Evolutionary conservation across 768 basidiomycete genomes (phyloP).

Genomic region (Agaricus sinodeliciosus): DNA sequence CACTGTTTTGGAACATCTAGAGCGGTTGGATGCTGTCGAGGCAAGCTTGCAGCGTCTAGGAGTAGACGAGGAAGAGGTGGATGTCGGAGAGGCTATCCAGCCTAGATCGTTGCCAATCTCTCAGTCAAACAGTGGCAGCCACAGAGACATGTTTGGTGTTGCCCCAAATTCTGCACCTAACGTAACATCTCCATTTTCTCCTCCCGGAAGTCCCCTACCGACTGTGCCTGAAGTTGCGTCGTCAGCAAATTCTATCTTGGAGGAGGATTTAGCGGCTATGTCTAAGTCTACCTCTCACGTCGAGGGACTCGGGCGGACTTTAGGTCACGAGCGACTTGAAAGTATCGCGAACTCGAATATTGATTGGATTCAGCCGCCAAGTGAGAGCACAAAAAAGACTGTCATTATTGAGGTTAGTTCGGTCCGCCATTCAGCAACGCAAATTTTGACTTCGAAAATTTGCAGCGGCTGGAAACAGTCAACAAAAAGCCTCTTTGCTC

Average conservation of each 20-base stretch:
- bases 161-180: conserved; percentile 11
- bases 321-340: conserved; percentile 4
- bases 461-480: conserved; percentile 68
- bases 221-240: conserved; percentile 53
- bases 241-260: conserved; percentile 48
- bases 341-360: conserved; percentile 17
- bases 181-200: conserved; percentile 40
- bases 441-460: background rate
- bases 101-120: conserved; percentile 18
- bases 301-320: conserved; percentile 30
- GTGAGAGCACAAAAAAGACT: conserved; percentile 40
- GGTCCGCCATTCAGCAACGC: background rate
- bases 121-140: conserved; percentile 10
- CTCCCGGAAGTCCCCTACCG: conserved; percentile 53
- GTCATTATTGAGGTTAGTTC: conserved; percentile 64
- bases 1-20: conserved; percentile 77
- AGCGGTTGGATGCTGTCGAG: conserved; percentile 78
- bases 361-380: conserved; percentile 41
- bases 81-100: conserved; percentile 51
- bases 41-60: conserved; percentile 73
- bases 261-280: conserved; percentile 67
- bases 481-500: conserved; percentile 62
- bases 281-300: conserved; percentile 74
- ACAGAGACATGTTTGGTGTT: conserved; percentile 6
- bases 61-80: conserved; percentile 49